A percentile compares a stretch with the other conserved stretches of the same genome.
These are phyloP conservation scores for Chlorella sp. DNA, from an alignment of 139 green algal species.

Conservation along the genomic window DNA sequence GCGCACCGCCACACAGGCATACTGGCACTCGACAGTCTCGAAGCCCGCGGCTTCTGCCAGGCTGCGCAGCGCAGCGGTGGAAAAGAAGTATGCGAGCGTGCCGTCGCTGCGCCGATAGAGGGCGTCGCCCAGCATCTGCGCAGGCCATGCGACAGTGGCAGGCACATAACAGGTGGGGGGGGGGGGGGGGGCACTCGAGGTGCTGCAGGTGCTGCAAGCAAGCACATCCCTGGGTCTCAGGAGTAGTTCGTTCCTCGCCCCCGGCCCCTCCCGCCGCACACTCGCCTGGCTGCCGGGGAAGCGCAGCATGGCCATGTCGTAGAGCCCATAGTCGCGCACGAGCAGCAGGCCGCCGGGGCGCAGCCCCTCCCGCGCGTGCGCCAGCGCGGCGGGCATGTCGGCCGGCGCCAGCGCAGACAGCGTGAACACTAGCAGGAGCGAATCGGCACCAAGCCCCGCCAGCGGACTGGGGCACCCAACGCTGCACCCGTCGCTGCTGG, in stretches of 20 bases:
- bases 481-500: not conserved
- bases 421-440: slow-evolving; percentile 79
- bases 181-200: too few relatives aligned
- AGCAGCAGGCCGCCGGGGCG: slow-evolving; percentile 62
- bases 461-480: slow-evolving; percentile 14
- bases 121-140: slow-evolving; percentile 48
- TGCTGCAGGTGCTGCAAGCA: too few relatives aligned
- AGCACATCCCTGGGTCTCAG: too few relatives aligned
- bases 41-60: slow-evolving; percentile 56
- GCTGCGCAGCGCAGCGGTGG: slow-evolving; percentile 47
- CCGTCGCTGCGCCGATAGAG: slow-evolving; percentile 67
- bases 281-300: slow-evolving; percentile 21
- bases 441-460: slow-evolving; percentile 45
- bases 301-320: slow-evolving; percentile 73
- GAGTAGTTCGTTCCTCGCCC: too few relatives aligned
- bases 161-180: too few relatives aligned
- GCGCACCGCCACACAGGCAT: slow-evolving; percentile 56
- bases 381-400: slow-evolving; percentile 43
- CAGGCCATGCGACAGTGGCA: too few relatives aligned
- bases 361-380: slow-evolving; percentile 40
- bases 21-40: slow-evolving; percentile 57
- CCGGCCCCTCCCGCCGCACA: too few relatives aligned
- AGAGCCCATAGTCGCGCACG: slow-evolving; percentile 79
- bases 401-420: slow-evolving; percentile 64
- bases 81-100: slow-evolving; percentile 82